Evolutionary conservation across 2,329 filamentous ascomycete species (phyloP), one percentile per base, ranked within the genome.

Genomic region (Alternaria angustiovoidea): DNA sequence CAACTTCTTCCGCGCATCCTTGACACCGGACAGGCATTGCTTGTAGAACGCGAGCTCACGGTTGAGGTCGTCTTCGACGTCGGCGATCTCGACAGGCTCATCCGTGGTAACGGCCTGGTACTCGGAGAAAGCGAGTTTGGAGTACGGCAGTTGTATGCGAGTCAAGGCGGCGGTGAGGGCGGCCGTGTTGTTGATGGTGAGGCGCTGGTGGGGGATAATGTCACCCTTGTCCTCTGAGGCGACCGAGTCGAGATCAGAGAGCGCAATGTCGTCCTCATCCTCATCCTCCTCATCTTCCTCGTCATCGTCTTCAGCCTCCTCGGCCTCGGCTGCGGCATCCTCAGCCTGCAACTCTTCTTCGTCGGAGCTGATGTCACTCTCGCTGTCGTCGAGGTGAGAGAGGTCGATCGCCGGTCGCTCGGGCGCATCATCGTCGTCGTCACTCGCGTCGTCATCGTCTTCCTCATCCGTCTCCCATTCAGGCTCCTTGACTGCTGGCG

Each of bases 141-240:
- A 84, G 56, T 87, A 87, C 14, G 91, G 88, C 53, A 95, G 83
- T 32, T 87, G 83, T 77, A 96, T 93, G 70, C 94, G 92, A 74
- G 91, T 91, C 63, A 96, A 86, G 12, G 93, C 89, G 68, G 91
- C 85, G 67, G 88, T 87, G 52, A 99, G 91, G 34, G 94, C 95
- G 67, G 91, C 85, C 54, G 91, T 94, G 83, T 99, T 99, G 86
- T 99, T 97, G 83, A 98, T 98, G 54, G 94, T 97, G 67, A 97
- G 89, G 71, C 93, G 91, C 77, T 95, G 93, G 81, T 96, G 91
- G 16, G 93, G 92, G 63, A 96, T 88, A 41, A 97, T 87, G 75
- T 97, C 94, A 80, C 92, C 92, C 71, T 88, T 90, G 72, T 96
- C 93, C 65, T 92, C 91, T 20, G 91, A 92, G 54, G 91, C 85